phyloP scores from a whole-genome alignment of 2,329 filamentous ascomycete species.

The Trichoderma citrinoviride region DNA sequence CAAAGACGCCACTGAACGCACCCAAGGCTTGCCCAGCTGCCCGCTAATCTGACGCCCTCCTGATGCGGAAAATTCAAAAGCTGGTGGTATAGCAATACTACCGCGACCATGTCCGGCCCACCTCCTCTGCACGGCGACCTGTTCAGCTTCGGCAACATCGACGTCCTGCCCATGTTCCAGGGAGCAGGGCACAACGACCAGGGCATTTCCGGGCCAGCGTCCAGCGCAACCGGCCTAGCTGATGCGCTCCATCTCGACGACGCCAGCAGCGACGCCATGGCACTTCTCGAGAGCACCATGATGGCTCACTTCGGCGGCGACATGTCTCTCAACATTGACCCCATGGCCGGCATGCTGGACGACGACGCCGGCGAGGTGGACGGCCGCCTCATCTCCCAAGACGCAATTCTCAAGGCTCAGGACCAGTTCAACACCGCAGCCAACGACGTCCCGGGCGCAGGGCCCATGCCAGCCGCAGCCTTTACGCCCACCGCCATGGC shows the following conservation, averaged over 20 bases:
- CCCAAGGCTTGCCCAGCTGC: background rate
- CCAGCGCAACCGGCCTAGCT: conserved; percentile 11
- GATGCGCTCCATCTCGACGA: conserved; percentile 8
- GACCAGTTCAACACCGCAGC: conserved; percentile 37
- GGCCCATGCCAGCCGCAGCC: conserved; percentile 42
- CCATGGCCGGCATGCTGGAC: conserved; percentile 3
- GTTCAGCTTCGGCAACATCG: conserved; percentile 38
- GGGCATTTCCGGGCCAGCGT: conserved; percentile 22
- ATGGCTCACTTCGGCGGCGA: conserved; percentile 26
- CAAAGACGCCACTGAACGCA: conserved; percentile 15
- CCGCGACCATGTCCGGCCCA: conserved; percentile 37
- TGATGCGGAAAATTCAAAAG: conserved; percentile 31
- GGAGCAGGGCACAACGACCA: conserved; percentile 30
- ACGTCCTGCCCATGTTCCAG: conserved; percentile 29
- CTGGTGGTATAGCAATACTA: conserved; percentile 4
- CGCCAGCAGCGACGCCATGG: conserved; percentile 13
- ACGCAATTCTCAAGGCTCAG: conserved; percentile 34
- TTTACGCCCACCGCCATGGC: conserved; percentile 36
- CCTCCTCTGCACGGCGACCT: conserved; percentile 37
- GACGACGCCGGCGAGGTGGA: conserved; percentile 22
- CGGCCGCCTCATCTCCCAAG: conserved; percentile 22
- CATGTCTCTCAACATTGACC: conserved; percentile 46
- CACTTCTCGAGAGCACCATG: conserved; percentile 20
- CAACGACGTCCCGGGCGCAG: conserved; percentile 42
- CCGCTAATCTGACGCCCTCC: conserved; percentile 23